phyloP scores from a whole-genome alignment of 2,329 filamentous ascomycete genomes.

The Fusarium sp. region DNA sequence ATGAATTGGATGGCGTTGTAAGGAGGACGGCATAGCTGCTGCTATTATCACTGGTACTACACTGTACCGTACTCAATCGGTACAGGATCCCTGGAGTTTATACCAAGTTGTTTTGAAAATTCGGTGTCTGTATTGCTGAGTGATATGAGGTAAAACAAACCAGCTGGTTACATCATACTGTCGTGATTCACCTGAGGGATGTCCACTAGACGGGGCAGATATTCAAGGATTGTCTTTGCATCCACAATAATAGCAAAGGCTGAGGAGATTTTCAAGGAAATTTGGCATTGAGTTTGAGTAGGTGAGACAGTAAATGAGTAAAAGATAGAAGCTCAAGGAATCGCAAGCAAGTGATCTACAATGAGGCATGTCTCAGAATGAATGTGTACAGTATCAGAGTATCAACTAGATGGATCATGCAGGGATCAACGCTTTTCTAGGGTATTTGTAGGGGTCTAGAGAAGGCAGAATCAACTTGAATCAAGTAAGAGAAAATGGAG shows the following conservation, averaged over 20 bases:
- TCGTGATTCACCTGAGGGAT: constrained; percentile 3
- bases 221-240: not conserved
- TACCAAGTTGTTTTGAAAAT: constrained; percentile 2
- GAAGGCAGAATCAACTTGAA: not conserved
- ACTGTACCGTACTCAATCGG: not conserved
- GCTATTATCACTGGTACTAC: not conserved
- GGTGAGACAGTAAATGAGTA: not conserved
- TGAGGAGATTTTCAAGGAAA: constrained; percentile 12
- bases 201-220: constrained; percentile 10
- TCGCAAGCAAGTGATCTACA: not conserved
- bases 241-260: constrained; percentile 15
- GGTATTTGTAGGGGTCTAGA: constrained; percentile 6
- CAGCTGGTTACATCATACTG: constrained; percentile 27
- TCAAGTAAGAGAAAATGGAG: not conserved
- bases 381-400: not conserved
- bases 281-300: not conserved
- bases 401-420: not conserved
- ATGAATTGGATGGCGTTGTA: constrained; percentile 36
- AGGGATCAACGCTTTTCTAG: constrained; percentile 15
- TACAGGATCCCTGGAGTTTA: constrained; percentile 22
- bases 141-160: not conserved
- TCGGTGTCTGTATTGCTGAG: not conserved
- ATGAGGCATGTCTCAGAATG: not conserved
- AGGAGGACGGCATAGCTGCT: constrained; percentile 4
- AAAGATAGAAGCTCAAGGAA: not conserved